These are phyloP conservation scores for Citrus maxima DNA, from an alignment of 345 rosid genomes.

Conservation along the genomic window DNA sequence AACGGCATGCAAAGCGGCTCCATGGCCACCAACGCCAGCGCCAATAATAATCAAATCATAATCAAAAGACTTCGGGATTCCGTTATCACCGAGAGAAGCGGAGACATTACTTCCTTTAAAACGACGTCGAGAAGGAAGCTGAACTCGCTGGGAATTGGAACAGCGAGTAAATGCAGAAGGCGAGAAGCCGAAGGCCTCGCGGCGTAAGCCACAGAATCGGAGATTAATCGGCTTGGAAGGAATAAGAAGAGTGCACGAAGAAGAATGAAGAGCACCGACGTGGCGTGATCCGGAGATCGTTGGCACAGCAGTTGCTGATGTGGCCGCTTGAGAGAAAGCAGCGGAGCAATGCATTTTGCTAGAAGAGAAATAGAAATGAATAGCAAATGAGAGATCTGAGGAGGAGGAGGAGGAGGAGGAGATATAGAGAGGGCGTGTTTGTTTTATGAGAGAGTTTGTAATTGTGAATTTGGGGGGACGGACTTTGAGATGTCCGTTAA, in stretches of 20 bases:
- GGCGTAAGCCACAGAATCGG: slow-evolving; percentile 77
- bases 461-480: not conserved
- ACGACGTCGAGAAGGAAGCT: slow-evolving; percentile 7
- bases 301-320: not conserved
- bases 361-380: not conserved
- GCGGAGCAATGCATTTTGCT: slow-evolving; percentile 59
- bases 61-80: slow-evolving; percentile 70
- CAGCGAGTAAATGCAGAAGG: slow-evolving; percentile 15
- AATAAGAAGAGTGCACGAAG: slow-evolving; percentile 17
- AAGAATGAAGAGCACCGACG: slow-evolving; percentile 22
- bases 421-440: slow-evolving; percentile 6
- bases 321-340: slow-evolving; percentile 36
- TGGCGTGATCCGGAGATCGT: slow-evolving; percentile 8
- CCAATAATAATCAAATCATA: slow-evolving; percentile 92
- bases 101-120: slow-evolving; percentile 19
- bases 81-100: slow-evolving; percentile 50
- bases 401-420: slow-evolving; percentile 3
- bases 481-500: slow-evolving; percentile 44
- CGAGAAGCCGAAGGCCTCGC: slow-evolving; percentile 49
- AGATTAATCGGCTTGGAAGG: slow-evolving; percentile 49
- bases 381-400: not conserved
- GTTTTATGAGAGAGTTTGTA: not conserved
- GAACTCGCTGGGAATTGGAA: slow-evolving; percentile 16
- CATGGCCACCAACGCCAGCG: slow-evolving; percentile 98
- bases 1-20: slow-evolving; percentile 96